Evolutionary conservation across 2,329 filamentous ascomycete genomes (phyloP).

Genomic region (Conoideocrella luteorostrata): DNA sequence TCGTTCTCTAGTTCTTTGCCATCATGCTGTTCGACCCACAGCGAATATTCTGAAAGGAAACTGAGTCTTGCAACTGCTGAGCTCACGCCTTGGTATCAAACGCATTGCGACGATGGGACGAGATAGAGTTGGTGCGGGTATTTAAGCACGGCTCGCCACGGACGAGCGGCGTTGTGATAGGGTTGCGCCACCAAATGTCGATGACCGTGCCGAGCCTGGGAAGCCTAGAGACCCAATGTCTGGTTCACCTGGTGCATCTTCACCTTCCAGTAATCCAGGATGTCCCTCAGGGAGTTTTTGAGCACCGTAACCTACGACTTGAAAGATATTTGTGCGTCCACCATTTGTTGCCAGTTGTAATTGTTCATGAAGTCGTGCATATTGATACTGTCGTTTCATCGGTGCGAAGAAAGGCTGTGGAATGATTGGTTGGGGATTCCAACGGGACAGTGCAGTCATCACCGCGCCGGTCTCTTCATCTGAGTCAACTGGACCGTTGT

Average conservation of each 20-base stretch:
- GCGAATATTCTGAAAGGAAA: too few relatives aligned
- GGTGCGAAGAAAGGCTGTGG: constrained; percentile 57
- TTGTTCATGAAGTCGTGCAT: constrained; percentile 58
- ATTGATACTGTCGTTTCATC: constrained; percentile 57
- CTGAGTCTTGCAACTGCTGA: too few relatives aligned
- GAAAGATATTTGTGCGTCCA: constrained; percentile 59
- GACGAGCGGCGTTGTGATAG: constrained; percentile 38
- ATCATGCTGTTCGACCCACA: too few relatives aligned
- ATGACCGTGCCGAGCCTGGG: constrained; percentile 32
- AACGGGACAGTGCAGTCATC: constrained; percentile 72
- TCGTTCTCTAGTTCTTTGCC: too few relatives aligned
- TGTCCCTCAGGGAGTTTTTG: constrained; percentile 48
- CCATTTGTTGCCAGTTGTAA: constrained; percentile 60
- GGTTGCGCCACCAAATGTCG: constrained; percentile 38
- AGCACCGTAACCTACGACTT: constrained; percentile 48
- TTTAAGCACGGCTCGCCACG: constrained; percentile 40
- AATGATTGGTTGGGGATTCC: constrained; percentile 71
- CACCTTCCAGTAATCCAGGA: constrained; percentile 37
- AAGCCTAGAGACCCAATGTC: constrained; percentile 38
- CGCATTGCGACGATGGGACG: too few relatives aligned
- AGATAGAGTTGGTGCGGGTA: too few relatives aligned
- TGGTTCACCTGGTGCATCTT: constrained; percentile 53
- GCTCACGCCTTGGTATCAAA: too few relatives aligned
- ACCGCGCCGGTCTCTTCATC: constrained; percentile 90
- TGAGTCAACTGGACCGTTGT: constrained; percentile 77